Evolutionary conservation across 441 rosid genomes (phyloP), one percentile per base, ranked within the genome.

Genomic region (Syzygium malaccense): DNA sequence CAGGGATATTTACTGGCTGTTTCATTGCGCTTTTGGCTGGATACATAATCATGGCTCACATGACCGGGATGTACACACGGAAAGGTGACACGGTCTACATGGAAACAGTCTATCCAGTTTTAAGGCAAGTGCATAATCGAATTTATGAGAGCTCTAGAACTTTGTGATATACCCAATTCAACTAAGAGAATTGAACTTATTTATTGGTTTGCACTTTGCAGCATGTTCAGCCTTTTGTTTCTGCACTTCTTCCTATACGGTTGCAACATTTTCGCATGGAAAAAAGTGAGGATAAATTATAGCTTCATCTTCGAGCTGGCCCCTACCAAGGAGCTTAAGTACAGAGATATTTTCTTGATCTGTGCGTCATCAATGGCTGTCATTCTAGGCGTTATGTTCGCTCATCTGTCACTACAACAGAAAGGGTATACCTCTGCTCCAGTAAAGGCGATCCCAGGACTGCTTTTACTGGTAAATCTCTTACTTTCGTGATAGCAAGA

Each of bases 1-100:
- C 96, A 98, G 99, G 99, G 85, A 93, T 98, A 85, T 98, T 97
- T 94, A 91, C 96, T 26, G 99, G 99, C 7, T 96, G 98, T 95
- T 97, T 97, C 92, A 86, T 96, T 71, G 97, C 99, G 30, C 97
- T 98, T 88, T 93, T 98, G 86, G 97, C 93, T 89, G 99, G 99
- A 75, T 98, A 98, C 91, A 92, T 94, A 60, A 93, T 94, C 89
- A 96, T 96, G 96, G 98, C 99, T 93, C 97, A 94, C 91, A 87
- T 96, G 71, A 95, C 97, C 17, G 99, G 99, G 89, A 96, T 92
- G 96, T 98, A 98, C 88, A 93, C 93, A 91, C 90, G 89, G 87
- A 94, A 93, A 68, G 91, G 95, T 56, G 96, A 95, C 89, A 89
- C 96, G 32, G 91, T 96, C 89, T 98, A 98, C 90, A 96, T 97